Base-by-base conservation (phyloP, 1,284 basidiomycete species). In the Apiotrichum montevideense region DNA sequence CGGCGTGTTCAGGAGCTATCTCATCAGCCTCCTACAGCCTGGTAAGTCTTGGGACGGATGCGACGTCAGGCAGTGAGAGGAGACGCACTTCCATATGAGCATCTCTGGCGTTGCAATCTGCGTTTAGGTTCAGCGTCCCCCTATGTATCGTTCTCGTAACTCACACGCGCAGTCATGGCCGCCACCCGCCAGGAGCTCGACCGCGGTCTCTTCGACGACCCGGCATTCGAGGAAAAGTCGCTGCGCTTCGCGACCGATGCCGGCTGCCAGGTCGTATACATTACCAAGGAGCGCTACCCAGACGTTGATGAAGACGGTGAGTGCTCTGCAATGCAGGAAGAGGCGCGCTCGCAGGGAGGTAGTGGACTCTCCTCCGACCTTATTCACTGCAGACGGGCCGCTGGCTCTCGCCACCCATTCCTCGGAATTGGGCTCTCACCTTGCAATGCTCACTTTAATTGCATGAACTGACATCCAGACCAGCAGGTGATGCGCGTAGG, bases 221-320 rank as follows among this genome's bases (percentile, higher is more conserved):
- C 71, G 1, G 65, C 53, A 48, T 77, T 76, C 54, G 73, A 70
- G 5, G 74, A 76, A 41, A 76, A 77, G 63, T 55, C 56, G 11
- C 48, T 68, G 39, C 67, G 75, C 32, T 76, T 77, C 52, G 73
- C 73, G 9, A 60, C 64, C 6, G 75, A 77, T 52, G 57, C 66
- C 4, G 68, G 60, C 11, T 74, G 70, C 52, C 73, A 73, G 59
- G 74, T 76, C 29, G 72, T 75, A 13, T 77, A 76, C 51, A 64
- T 77, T 52, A 76, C 73, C 33, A 66, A 63, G 56, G 70, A 71
- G 58, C 46, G 66, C 39, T 67, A 64, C 34, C 34, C 67, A 0
- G 69, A 71, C 47, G 62, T 64, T 3, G 74, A 71, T 42, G 71
- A 71, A 39, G 67, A 74, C 46, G 68, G 70, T 66, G 52, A 60